A percentile compares a stretch with the other conserved stretches of the same genome.
These are phyloP conservation scores for Pseudonitzschia multistriata DNA, from an alignment of 108 stramenopile species.

Conservation along the genomic window DNA sequence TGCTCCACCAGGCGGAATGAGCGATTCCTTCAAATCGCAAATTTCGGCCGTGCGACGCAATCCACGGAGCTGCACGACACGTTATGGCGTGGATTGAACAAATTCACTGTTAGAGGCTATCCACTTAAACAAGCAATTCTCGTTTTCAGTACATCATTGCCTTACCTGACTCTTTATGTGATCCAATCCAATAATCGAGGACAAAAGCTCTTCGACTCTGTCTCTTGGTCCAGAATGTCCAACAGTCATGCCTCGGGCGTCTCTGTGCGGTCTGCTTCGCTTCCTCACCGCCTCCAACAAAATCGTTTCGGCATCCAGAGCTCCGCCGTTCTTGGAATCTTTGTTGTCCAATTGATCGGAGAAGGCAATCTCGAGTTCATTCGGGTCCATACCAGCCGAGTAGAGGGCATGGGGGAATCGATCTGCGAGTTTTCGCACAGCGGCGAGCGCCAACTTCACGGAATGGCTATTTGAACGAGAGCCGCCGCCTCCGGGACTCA, in stretches of 20 bases:
- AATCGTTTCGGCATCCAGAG: conserved; percentile 58
- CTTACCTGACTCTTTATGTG: conserved; percentile 88
- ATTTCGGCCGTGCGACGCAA: conserved; percentile 85
- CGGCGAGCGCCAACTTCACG: conserved; percentile 72
- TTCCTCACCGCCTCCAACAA: conserved; percentile 74
- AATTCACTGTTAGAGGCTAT: neutral
- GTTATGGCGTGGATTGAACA: neutral
- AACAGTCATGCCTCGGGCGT: conserved; percentile 28
- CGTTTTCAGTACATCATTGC: neutral
- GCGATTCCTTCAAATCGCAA: conserved; percentile 75
- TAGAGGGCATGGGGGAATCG: conserved; percentile 89
- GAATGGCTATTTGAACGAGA: conserved; percentile 52
- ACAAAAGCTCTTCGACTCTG: conserved; percentile 82
- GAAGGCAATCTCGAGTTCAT: conserved; percentile 85
- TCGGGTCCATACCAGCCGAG: conserved; percentile 84
- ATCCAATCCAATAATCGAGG: conserved; percentile 83
- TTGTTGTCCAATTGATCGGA: conserved; percentile 48
- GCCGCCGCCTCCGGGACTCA: conserved; percentile 2
- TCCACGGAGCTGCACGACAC: conserved; percentile 42
- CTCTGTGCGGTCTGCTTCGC: conserved; percentile 31
- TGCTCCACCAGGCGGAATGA: conserved; percentile 71
- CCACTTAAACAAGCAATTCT: neutral
- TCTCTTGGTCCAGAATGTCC: conserved; percentile 56
- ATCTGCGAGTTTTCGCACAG: conserved; percentile 79
- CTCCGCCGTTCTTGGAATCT: conserved; percentile 32